Conservation (phyloP, 2,329 filamentous ascomycete genomes). For the Ceratocystis albifundus region DNA sequence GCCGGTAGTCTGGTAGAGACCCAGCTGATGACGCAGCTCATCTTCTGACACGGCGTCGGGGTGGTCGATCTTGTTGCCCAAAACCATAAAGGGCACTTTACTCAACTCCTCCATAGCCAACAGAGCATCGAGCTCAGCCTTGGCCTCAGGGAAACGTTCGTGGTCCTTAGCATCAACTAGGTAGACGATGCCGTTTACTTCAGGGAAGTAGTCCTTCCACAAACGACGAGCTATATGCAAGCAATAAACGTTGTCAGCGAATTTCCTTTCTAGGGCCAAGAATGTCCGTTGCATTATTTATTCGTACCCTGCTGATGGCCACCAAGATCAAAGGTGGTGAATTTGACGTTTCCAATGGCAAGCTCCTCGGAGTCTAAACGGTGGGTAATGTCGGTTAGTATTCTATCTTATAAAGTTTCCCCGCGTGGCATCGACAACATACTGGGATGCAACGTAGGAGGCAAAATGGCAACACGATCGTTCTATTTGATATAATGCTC, state of each 20-base stretch:
- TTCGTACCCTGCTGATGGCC: constrained; percentile 76
- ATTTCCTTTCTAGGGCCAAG: neutral
- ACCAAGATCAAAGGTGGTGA: constrained; percentile 88
- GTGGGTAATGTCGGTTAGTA: neutral
- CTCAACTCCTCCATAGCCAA: constrained; percentile 92
- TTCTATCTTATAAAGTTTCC: neutral
- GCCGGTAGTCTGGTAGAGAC: constrained; percentile 89
- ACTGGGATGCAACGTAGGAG: constrained; percentile 87
- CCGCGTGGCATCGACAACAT: constrained; percentile 32
- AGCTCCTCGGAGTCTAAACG: constrained; percentile 72
- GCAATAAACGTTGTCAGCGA: constrained; percentile 13
- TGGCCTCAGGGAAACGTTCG: constrained; percentile 86
- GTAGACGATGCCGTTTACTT: constrained; percentile 94
- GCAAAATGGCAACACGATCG: constrained; percentile 81
- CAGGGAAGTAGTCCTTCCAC: constrained; percentile 95
- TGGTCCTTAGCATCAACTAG: constrained; percentile 95
- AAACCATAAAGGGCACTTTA: constrained; percentile 90
- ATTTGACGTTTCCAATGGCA: constrained; percentile 83
- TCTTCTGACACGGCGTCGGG: constrained; percentile 92
- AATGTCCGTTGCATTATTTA: neutral
- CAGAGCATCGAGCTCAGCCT: constrained; percentile 91
- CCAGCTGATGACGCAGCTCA: constrained; percentile 81
- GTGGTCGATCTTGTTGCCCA: constrained; percentile 99
- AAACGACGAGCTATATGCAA: constrained; percentile 60
- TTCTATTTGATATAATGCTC: constrained; percentile 43